Conservation (phyloP, 2,329 filamentous ascomycete species). For the Pseudogymnoascus verrucosus region DNA sequence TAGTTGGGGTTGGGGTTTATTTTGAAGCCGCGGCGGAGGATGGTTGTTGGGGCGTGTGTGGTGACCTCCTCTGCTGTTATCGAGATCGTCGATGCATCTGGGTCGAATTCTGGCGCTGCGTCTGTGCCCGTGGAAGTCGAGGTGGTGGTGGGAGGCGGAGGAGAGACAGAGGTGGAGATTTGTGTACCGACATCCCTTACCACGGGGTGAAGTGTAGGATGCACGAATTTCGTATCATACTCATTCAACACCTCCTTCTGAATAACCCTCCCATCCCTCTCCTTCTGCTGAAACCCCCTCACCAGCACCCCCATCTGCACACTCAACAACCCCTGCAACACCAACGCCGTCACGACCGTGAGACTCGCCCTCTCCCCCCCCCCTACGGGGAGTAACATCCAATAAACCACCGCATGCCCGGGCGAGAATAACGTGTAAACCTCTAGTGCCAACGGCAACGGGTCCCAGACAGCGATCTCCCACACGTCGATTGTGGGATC, state of each 20-base stretch:
- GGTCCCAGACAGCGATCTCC: slow-evolving; percentile 92
- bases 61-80: slow-evolving; percentile 40
- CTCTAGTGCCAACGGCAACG: slow-evolving; percentile 71
- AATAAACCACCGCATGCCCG: slow-evolving; percentile 84
- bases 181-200: slow-evolving; percentile 76
- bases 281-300: slow-evolving; percentile 70
- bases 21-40: slow-evolving; percentile 68
- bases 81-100: slow-evolving; percentile 21
- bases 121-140: slow-evolving; percentile 21
- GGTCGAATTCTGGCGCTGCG: slow-evolving; percentile 26
- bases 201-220: slow-evolving; percentile 74
- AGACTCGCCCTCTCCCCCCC: slow-evolving; percentile 74
- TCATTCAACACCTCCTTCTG: slow-evolving; percentile 90
- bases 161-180: slow-evolving; percentile 38
- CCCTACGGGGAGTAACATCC: slow-evolving; percentile 73
- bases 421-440: slow-evolving; percentile 90
- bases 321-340: slow-evolving; percentile 68
- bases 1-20: slow-evolving; percentile 82
- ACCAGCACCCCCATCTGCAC: slow-evolving; percentile 68
- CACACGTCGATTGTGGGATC: slow-evolving; percentile 80
- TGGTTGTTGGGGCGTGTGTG: slow-evolving; percentile 50
- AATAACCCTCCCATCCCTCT: slow-evolving; percentile 74
- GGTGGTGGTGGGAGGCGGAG: background rate
- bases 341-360: slow-evolving; percentile 74
- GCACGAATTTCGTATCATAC: slow-evolving; percentile 93